Evolutionary conservation across 352 stramenopile genomes (phyloP).

Genomic region (Globisporangium takayamanum): DNA sequence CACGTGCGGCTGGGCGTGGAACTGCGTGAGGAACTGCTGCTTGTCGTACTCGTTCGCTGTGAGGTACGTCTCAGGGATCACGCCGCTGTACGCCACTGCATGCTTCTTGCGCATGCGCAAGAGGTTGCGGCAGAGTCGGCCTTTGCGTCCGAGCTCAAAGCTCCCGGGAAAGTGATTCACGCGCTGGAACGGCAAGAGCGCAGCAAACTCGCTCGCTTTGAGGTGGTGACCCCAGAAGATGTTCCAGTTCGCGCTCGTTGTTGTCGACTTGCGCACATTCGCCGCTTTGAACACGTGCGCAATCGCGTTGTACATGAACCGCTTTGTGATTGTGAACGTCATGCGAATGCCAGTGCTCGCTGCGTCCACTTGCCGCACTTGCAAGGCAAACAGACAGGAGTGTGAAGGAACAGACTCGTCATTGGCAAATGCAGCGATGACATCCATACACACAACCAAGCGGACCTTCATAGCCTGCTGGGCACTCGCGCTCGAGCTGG

Average conservation of each 20-base stretch:
- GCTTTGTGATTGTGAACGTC: slow-evolving; percentile 52
- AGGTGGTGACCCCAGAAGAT: slow-evolving; percentile 73
- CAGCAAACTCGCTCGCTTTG: slow-evolving; percentile 31
- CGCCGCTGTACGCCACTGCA: slow-evolving; percentile 26
- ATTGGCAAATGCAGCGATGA: not conserved
- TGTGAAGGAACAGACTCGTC: not conserved
- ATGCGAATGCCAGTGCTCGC: slow-evolving; percentile 25
- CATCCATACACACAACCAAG: not conserved
- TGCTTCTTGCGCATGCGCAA: slow-evolving; percentile 64
- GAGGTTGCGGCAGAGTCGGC: slow-evolving; percentile 50
- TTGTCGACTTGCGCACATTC: slow-evolving; percentile 12
- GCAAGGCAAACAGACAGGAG: not conserved
- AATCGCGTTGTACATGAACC: slow-evolving; percentile 79
- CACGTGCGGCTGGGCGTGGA: slow-evolving; percentile 29
- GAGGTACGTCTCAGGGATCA: slow-evolving; percentile 75
- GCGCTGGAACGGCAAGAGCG: slow-evolving; percentile 43
- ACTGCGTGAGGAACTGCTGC: slow-evolving; percentile 51
- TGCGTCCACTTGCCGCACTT: slow-evolving; percentile 27
- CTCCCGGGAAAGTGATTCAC: slow-evolving; percentile 78
- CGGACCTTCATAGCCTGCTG: slow-evolving; percentile 54
- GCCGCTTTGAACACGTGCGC: slow-evolving; percentile 42
- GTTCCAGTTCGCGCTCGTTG: slow-evolving; percentile 38
- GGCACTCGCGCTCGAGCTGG: slow-evolving; percentile 35
- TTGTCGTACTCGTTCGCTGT: slow-evolving; percentile 63
- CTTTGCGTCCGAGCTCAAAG: slow-evolving; percentile 75